Percentiles rank a stretch among this genome's conserved stretches.
phyloP scores from a whole-genome alignment of 768 basidiomycete genomes.

The Tremella yokohamensis region DNA sequence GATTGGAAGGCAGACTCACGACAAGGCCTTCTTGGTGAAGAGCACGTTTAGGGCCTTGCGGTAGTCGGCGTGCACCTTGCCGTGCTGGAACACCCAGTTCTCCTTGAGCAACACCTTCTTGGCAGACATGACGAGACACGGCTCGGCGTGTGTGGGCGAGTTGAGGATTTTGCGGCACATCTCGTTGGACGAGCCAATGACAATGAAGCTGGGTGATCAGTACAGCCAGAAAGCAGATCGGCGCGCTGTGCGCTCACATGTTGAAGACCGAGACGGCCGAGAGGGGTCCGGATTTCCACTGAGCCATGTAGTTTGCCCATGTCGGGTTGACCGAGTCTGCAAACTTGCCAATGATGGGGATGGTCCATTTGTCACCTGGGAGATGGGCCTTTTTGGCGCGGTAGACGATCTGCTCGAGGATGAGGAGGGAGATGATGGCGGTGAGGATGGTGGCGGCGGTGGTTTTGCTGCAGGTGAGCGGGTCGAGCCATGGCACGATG shows the following conservation, averaged over 20 bases:
- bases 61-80: slow-evolving; percentile 89
- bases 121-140: slow-evolving; percentile 87
- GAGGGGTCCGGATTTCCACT: slow-evolving; percentile 86
- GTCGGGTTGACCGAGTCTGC: slow-evolving; percentile 86
- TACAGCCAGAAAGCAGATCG: neutral
- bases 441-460: slow-evolving; percentile 52
- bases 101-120: slow-evolving; percentile 78
- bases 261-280: slow-evolving; percentile 94
- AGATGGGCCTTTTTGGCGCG: slow-evolving; percentile 81
- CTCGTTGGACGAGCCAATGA: slow-evolving; percentile 93
- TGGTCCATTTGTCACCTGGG: slow-evolving; percentile 86
- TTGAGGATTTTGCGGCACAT: slow-evolving; percentile 93
- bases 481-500: neutral
- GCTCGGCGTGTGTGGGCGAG: slow-evolving; percentile 86
- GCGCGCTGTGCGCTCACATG: slow-evolving; percentile 63
- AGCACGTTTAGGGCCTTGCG: slow-evolving; percentile 82
- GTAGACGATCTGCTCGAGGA: slow-evolving; percentile 74
- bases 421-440: slow-evolving; percentile 69
- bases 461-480: slow-evolving; percentile 29
- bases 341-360: slow-evolving; percentile 96
- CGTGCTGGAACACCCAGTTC: slow-evolving; percentile 98
- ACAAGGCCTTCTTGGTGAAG: slow-evolving; percentile 90
- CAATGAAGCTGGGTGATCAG: slow-evolving; percentile 74
- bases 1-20: slow-evolving; percentile 55
- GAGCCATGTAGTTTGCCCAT: slow-evolving; percentile 83